phyloP scores from a whole-genome alignment of 2,329 filamentous ascomycete genomes.

The Neofusicoccum sp. region DNA sequence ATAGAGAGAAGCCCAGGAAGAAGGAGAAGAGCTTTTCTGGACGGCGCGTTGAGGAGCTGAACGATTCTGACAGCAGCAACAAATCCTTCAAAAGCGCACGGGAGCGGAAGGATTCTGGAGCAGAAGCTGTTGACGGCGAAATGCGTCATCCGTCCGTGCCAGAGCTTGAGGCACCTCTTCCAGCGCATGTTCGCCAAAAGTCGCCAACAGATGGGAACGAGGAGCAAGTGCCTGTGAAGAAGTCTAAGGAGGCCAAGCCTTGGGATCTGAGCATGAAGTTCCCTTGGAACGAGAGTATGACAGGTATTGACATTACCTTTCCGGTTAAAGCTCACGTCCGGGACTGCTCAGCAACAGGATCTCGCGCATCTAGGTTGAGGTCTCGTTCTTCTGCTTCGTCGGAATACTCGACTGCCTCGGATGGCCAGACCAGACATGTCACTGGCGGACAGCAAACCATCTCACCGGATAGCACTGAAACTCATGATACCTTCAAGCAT shows the following conservation, averaged over 20 bases:
- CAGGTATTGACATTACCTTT: conserved; percentile 21
- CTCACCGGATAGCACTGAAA: conserved; percentile 1
- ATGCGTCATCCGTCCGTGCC: conserved; percentile 18
- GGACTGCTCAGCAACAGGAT: background rate
- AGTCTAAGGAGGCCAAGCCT: conserved; percentile 13
- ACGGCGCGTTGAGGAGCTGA: background rate
- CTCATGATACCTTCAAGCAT: conserved; percentile 20
- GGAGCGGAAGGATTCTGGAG: conserved; percentile 3
- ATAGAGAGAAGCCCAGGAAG: conserved; percentile 12
- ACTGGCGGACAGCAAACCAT: background rate
- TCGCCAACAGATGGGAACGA: conserved; percentile 18
- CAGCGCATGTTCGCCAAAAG: conserved; percentile 23
- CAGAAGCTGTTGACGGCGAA: background rate
- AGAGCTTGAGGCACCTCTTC: conserved; percentile 29
- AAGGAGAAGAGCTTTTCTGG: background rate
- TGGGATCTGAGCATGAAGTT: conserved; percentile 23
- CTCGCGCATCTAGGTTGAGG: conserved; percentile 16
- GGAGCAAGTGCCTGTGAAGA: background rate
- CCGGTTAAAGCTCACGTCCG: conserved; percentile 19
- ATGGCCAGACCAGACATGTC: background rate
- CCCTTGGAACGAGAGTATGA: conserved; percentile 20
- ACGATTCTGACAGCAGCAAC: conserved; percentile 3
- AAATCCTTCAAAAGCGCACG: conserved; percentile 15
- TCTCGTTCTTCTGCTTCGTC: conserved; percentile 4
- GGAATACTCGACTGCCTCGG: conserved; percentile 5